Percentiles rank a stretch among this genome's conserved stretches.
These are phyloP conservation scores for Paramecium tetraurelia DNA, from an alignment of 73 alveolate genomes.

Conservation along the genomic window DNA sequence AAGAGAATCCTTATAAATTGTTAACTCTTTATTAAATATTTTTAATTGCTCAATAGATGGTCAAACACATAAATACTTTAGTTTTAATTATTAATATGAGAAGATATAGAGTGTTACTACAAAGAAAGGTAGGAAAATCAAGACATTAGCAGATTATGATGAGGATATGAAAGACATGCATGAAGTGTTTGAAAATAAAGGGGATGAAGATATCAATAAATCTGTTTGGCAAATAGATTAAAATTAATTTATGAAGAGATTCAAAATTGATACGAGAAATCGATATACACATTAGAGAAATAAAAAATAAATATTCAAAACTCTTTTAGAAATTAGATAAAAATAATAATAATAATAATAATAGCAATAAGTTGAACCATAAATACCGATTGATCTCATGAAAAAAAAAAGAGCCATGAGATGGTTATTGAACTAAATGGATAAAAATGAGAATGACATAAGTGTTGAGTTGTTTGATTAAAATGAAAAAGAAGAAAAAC, in stretches of 20 bases:
- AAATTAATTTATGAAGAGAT: neutral
- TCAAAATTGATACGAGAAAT: neutral
- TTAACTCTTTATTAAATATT: neutral
- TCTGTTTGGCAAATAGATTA: neutral
- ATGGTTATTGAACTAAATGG: neutral
- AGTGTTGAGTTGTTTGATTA: constrained; percentile 7
- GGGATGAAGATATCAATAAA: neutral
- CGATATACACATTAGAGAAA: constrained; percentile 1
- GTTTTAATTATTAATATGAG: neutral
- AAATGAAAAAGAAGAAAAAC: neutral
- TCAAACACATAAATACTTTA: neutral
- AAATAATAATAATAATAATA: constrained; percentile 9
- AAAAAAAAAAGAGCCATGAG: constrained; percentile 47
- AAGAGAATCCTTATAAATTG: neutral
- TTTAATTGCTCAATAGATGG: constrained; percentile 1
- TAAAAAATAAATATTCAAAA: neutral
- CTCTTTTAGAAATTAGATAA: neutral
- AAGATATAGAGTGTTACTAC: neutral
- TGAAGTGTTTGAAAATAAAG: neutral
- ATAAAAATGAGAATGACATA: neutral
- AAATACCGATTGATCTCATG: neutral
- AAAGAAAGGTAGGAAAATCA: neutral
- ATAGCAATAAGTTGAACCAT: neutral
- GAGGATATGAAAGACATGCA: neutral
- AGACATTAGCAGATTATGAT: neutral